Evolutionary conservation across 2,329 filamentous ascomycete species (phyloP), one percentile per base, ranked within the genome.

Genomic region (Dichotomopilus funicola): DNA sequence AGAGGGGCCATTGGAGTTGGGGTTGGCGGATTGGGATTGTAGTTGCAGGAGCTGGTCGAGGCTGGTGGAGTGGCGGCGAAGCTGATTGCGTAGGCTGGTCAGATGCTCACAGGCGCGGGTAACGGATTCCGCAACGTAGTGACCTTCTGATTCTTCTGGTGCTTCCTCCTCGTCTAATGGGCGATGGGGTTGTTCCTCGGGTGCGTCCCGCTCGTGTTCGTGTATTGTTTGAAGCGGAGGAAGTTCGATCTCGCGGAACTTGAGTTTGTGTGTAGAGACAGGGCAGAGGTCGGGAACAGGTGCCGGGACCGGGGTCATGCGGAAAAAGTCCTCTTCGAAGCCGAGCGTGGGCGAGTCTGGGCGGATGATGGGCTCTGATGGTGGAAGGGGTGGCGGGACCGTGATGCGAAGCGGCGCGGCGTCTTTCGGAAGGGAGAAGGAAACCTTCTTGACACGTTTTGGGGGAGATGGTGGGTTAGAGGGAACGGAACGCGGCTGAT

Each of bases 291-390:
- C 41, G 3, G 68, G 67, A 5, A 63, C 27, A 10, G 41, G 41
- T 11, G 50, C 6, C 64, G 69, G 6, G 69, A 63, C 6, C 64
- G 58, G 38, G 63, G 61, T 8, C 61, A 62, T 6, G 61, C 49
- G 61, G 53, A 68, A 69, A 56, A 73, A 68, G 46, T 68, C 69
- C 60, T 77, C 76, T 51, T 79, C 77, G 54, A 80, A 75, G 9
- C 81, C 81, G 5, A 84, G 74, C 0, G 81, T 84, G 1, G 81
- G 81, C 3, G 80, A 83, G 61, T 84, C 81, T 0, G 80, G 81
- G 7, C 81, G 78, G 57, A 81, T 73, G 36, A 75, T 69, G 19
- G 78, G 77, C 61, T 79, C 71, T 12, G 69, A 67, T 37, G 70
- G 67, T 38, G 55, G 40, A 67, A 63, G 13, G n/a, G 62, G 49